Conservation (phyloP, 495 filamentous ascomycete species). For the Symbiotaphrina buchneri region DNA sequence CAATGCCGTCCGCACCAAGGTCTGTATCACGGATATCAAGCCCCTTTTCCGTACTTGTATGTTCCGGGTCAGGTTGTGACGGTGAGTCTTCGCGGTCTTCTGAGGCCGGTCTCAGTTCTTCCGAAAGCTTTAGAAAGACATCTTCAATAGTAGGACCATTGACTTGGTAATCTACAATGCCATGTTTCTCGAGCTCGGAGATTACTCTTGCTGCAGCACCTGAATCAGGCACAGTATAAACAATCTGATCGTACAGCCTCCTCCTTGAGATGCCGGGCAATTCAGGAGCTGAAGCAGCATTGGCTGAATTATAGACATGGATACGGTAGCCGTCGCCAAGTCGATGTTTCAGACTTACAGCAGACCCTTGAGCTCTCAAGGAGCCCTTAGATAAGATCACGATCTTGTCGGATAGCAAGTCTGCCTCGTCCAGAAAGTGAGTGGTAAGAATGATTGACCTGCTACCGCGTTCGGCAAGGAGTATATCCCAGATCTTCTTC, state of each 20-base stretch:
- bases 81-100: not conserved
- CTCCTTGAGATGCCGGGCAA: conserved; percentile 21
- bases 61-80: no score
- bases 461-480: conserved; percentile 53
- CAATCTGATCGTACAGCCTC: conserved; percentile 38
- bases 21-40: no score
- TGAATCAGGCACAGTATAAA: conserved; percentile 43
- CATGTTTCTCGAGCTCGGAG: conserved; percentile 32
- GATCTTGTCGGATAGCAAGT: conserved; percentile 54
- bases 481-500: conserved; percentile 76
- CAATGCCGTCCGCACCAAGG: no score
- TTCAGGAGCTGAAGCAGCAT: conserved; percentile 15
- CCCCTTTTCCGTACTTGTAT: no score
- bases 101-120: conserved; percentile 19
- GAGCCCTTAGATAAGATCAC: conserved; percentile 54
- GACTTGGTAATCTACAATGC: conserved; percentile 48
- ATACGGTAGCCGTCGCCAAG: conserved; percentile 60
- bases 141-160: conserved; percentile 73
- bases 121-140: conserved; percentile 65
- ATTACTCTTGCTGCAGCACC: conserved; percentile 41
- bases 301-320: conserved; percentile 33
- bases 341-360: conserved; percentile 47
- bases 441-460: conserved; percentile 71
- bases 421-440: conserved; percentile 64
- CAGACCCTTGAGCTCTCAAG: conserved; percentile 49